phyloP scores from a whole-genome alignment of 495 filamentous ascomycete species.

The Talaromyces stipitatus region DNA sequence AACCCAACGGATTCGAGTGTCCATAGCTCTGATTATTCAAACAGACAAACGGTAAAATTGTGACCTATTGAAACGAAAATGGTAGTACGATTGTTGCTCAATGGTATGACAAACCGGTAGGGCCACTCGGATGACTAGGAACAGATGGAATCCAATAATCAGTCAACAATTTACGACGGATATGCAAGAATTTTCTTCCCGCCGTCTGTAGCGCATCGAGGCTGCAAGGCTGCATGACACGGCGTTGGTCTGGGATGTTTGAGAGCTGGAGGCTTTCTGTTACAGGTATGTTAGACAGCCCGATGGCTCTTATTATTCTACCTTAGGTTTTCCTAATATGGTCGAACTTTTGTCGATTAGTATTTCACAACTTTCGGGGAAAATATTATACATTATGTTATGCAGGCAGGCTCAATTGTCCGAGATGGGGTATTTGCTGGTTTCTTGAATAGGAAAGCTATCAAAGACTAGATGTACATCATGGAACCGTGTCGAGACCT shows the following conservation, averaged over 20 bases:
- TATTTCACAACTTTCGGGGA: background rate
- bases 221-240: background rate
- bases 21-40: background rate
- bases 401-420: background rate
- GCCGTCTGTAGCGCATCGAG: background rate
- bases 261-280: background rate
- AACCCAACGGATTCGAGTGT: background rate
- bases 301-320: background rate
- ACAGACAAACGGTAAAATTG: background rate
- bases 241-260: background rate
- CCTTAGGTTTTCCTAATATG: background rate
- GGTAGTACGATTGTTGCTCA: background rate
- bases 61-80: background rate
- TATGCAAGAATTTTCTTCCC: background rate
- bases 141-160: background rate
- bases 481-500: background rate
- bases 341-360: background rate
- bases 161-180: background rate
- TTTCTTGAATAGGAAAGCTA: background rate
- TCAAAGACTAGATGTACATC: background rate
- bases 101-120: background rate
- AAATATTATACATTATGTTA: background rate
- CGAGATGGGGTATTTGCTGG: too few relatives aligned
- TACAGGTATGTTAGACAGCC: background rate
- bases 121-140: background rate